Evolutionary conservation across 2,329 filamentous ascomycete species (phyloP), one percentile per base, ranked within the genome.

Genomic region (Rutstroemia sydowiana): DNA sequence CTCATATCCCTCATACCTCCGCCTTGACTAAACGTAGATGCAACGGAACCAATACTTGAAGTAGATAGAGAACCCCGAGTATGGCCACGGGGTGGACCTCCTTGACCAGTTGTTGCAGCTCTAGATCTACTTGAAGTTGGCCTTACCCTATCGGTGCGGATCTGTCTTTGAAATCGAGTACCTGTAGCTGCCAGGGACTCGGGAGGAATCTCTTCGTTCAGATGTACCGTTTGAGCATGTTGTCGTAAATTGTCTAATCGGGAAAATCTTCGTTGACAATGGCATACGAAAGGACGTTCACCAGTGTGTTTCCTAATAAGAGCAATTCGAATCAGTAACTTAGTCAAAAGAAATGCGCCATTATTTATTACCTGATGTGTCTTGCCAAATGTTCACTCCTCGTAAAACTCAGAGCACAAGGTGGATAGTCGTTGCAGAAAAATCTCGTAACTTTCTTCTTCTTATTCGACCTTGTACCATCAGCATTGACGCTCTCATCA

Each of bases 381-480:
- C 93, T 81, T 14, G 92, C 92, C 55, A 98, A 70, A 73, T 98
- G 93, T 68, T 98, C 93, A 65, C 92, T 97, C 56, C 93, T 77
- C 0, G 93, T 97, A 66, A 98, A 98, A 69, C 90, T 96, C 53
- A 98, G 70, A 63, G 85, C 91, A 70, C 93, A 98, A 3, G 91
- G 91, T 23, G 92, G 92, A 62, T 89, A 97, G 30, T 95, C 90
- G 3, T 87, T 95, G 71, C 93, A 98, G 70, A 92, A 96, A 70
- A 98, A 98, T 42, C 89, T 82, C 68, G 96, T 90, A 0, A 90
- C 89, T 70, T 95, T 95, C 73, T 95, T 96, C 78, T 96, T 97
- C 72, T 95, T 95, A 48, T 79, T 84, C 8, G 87, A 85, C 56
- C 85, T 80, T n/a, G 75, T 74, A 39, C 81, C 73, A 64, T 85